Base-by-base conservation (phyloP, 2,329 filamentous ascomycete genomes). In the Nannizziopsis barbatae region DNA sequence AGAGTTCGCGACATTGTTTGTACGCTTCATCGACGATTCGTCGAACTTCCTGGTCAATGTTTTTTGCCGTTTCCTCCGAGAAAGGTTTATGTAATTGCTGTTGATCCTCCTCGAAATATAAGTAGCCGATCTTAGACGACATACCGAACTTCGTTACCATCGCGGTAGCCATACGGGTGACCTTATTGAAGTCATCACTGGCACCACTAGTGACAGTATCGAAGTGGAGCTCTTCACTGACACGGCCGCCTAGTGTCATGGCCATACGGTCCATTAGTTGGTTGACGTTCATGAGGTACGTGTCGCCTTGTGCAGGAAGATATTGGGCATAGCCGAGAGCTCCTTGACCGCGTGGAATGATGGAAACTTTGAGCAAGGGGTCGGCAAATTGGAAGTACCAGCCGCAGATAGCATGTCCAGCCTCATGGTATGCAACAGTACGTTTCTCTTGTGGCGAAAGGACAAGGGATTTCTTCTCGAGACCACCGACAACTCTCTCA, bases 71-170 rank as follows among this genome's bases (percentile, higher is more conserved):
- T 46, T 87, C 76, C 71, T 98, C 92, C 17, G 87, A 90, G 70
- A 96, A 98, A 0, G 92, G 92, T 73, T 98, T 98, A 64, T 89
- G 82, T 51, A 95, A 70, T 61, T 86, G 81, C 64, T 86, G 84
- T 54, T 84, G 77, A 60, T 87, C 84, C 56, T 83, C 79, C 59
- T 92, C 84, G 67, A 90, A 98, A 73, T 93, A 85, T 54, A 98
- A 75, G 55, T 89, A 89, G 27, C 90, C 90, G 41, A 98, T 83
- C 71, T 94, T 93, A 57, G 86, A 79, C 36, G 85, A 93, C 92
- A 98, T 98, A 57, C 92, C 92, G 83, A 88, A 98, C 66, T 95
- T 86, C n/a, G 90, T 98, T 27, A 98, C 92, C 92, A 98, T 98
- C 53, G 85, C 83, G 14, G 86, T 93, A 2, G 92, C 93, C 84